Conservation (phyloP, 2,329 filamentous ascomycete species). For the Talaromyces verruculosus region DNA sequence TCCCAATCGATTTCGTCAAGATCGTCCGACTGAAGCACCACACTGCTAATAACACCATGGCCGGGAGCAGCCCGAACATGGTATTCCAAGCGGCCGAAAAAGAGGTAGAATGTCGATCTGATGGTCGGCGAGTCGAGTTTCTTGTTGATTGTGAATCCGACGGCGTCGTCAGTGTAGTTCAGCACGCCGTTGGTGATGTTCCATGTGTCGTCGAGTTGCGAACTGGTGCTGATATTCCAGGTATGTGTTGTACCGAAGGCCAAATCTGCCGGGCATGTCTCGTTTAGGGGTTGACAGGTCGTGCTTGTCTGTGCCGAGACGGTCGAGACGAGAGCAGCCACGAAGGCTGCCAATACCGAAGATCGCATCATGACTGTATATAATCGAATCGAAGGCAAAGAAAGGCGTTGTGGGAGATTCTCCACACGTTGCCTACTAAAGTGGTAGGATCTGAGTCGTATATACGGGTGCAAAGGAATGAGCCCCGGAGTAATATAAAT, state of each 20-base stretch:
- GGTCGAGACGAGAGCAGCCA: constrained; percentile 29
- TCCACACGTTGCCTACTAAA: not conserved
- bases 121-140: constrained; percentile 76
- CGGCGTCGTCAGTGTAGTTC: constrained; percentile 62
- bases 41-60: constrained; percentile 72
- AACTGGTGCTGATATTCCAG: constrained; percentile 63
- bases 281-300: constrained; percentile 72
- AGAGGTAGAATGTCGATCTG: constrained; percentile 77
- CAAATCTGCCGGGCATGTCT: constrained; percentile 67
- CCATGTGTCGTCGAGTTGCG: constrained; percentile 58
- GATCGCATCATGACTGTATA: constrained; percentile 15
- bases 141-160: constrained; percentile 68
- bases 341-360: constrained; percentile 11
- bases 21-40: constrained; percentile 80
- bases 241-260: constrained; percentile 64
- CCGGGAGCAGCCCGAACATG: constrained; percentile 74
- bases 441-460: not conserved
- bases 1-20: constrained; percentile 82
- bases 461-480: constrained; percentile 15
- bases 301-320: constrained; percentile 70
- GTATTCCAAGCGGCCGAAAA: constrained; percentile 78
- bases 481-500: constrained; percentile 1
- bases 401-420: constrained; percentile 3
- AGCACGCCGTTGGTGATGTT: constrained; percentile 67
- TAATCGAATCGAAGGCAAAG: constrained; percentile 2